Percentiles rank a stretch among this genome's conserved stretches.
phyloP scores from a whole-genome alignment of 768 basidiomycete genomes.

The Leccinum variicolor region DNA sequence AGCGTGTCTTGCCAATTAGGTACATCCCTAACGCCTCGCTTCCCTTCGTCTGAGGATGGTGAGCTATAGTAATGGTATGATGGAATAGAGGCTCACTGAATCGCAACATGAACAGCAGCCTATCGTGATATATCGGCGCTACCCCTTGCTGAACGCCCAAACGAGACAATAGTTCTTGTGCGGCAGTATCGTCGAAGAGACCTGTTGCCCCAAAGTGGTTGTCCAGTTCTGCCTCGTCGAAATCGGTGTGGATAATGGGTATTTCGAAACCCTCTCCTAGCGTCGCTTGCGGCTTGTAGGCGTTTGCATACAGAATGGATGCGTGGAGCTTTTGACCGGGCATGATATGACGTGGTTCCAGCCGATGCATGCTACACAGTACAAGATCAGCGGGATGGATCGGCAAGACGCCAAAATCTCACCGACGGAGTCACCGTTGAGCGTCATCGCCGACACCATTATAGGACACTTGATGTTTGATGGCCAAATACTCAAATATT shows the following conservation, averaged over 20 bases:
- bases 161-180: background rate
- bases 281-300: background rate
- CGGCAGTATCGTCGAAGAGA: constrained; percentile 7
- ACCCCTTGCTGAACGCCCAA: background rate
- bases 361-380: background rate
- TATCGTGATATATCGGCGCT: background rate
- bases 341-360: constrained; percentile 11
- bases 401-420: background rate
- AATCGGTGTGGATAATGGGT: background rate
- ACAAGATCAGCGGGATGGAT: background rate
- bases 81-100: background rate
- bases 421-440: no score
- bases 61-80: background rate
- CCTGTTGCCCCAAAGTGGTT: constrained; percentile 8
- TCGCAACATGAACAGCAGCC: background rate
- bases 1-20: background rate
- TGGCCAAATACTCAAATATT: background rate
- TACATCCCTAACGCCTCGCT: background rate
- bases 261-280: background rate
- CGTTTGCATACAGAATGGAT: background rate
- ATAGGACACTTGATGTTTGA: background rate
- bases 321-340: background rate
- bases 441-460: background rate
- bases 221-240: background rate
- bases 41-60: background rate